Base-by-base conservation (phyloP, 129 eudicot genomes). In the Deinandra increscens region DNA sequence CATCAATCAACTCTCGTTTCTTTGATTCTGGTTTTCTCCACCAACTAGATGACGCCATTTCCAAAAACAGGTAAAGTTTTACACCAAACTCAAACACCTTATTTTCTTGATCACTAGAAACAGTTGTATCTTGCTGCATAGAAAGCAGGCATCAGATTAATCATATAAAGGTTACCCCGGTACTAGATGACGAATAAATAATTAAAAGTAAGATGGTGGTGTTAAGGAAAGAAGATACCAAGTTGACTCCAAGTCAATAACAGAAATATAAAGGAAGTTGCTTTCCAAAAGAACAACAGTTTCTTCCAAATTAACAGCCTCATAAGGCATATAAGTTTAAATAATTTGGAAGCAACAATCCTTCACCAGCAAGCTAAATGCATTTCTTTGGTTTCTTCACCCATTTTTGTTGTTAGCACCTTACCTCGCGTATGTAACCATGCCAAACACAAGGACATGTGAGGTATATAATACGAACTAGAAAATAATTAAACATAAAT, bases 191-290 rank as follows among this genome's bases (percentile, higher is more conserved):
- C 0, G 45, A 38, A 64, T 74, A 74, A 51, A 60, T n/a, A n/a
- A 34, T 36, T 43, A 45, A 62, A 73, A 65, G 78, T 74, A 65
- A 50, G 36, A 54, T 41, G 72, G 20, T 65, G 72, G 33, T 50
- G 44, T 73, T n/a, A 64, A 73, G 78, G 33, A 73, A 73, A 64
- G 78, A 64, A 64, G 53, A 64, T 63, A 64, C 71, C 78, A 64
- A 73, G 64, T 73, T 39, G 72, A 64, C 66, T 26, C 44, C n/a
- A 10, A 53, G 78, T 74, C 78, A 74, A 74, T 26, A 18, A n/a
- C 9, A 72, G 45, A 44, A 59, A 43, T 60, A 44, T 37, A 46
- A 11, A 34, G n/a, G 19, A 23, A 64, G 64, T 33, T 62, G 23
- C 70, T 73, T 71, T 73, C 51, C 62, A 41, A 63, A 58, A 36